These are phyloP conservation scores for Hordeum marinum DNA, from an alignment of 176 grass and related monocot genomes.

Conservation along the genomic window DNA sequence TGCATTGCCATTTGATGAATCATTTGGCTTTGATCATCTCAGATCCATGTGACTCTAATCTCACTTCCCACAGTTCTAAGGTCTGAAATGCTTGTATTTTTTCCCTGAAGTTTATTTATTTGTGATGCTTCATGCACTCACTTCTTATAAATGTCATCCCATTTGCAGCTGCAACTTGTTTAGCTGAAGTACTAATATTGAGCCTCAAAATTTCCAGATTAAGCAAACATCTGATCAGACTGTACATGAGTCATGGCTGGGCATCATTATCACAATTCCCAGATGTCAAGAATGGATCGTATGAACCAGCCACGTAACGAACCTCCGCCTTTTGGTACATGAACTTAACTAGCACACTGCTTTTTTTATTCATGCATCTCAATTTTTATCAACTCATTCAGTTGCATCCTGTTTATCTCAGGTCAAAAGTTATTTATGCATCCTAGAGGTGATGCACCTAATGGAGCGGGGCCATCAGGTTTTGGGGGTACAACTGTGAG, in stretches of 20 bases:
- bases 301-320: constrained; percentile 35
- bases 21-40: constrained; percentile 22
- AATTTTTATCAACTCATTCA: constrained; percentile 6
- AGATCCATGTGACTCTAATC: constrained; percentile 2
- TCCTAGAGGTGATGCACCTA: constrained; percentile 38
- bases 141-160: neutral
- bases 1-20: constrained; percentile 9
- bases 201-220: constrained; percentile 23
- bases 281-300: constrained; percentile 35
- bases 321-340: constrained; percentile 40
- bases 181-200: constrained; percentile 16
- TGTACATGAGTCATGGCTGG: constrained; percentile 41
- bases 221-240: neutral
- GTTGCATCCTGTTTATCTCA: constrained; percentile 24
- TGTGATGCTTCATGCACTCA: neutral
- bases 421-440: constrained; percentile 43
- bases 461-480: constrained; percentile 18
- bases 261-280: constrained; percentile 41
- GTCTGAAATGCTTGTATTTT: constrained; percentile 29
- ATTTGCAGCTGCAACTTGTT: constrained; percentile 14
- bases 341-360: neutral
- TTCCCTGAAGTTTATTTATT: neutral
- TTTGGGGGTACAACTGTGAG: constrained; percentile 20
- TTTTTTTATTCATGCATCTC: neutral
- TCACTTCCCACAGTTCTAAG: constrained; percentile 17